Evolutionary conservation across 2,329 filamentous ascomycete genomes (phyloP), one percentile per base, ranked within the genome.

Genomic region (Cladosporium sp.): DNA sequence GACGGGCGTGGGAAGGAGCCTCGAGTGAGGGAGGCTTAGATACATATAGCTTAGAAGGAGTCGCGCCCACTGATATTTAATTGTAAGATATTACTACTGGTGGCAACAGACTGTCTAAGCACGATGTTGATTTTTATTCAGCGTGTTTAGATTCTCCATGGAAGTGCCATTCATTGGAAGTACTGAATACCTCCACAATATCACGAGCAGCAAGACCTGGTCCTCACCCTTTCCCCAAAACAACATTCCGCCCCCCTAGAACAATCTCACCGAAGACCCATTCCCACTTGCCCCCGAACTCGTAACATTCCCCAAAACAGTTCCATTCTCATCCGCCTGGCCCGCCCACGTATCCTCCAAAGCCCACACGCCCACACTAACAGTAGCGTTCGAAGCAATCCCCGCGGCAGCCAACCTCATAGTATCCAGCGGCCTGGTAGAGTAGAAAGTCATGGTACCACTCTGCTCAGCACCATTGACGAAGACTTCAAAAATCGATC

Each of bases 401-500:
- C 67, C 67, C 2, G 61, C 54, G 0, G 70, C 64, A 7, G 53
- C 54, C 1, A 75, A 51, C 13, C 55, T 64, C 52, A 75, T 56
- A 2, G 55, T 58, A 20, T 72, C 70, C 38, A 77, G 52, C 4
- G 69, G 68, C 46, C 68, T 61, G 2, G 67, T 66, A 0, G 79
- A 72, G 59, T 73, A 82, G 57, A 79, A 79, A 0, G 72, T 69
- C 39, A 72, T 69, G 2, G 77, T 80, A 0, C 65, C 78, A 27
- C 67, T 70, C 43, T 73, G 70, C 47, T 75, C 66, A 0, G 78
- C 78, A 1, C 72, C 71, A 50, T 79, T 74, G 22, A 80, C 51
- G 55, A 80, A 81, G 2, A 80, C 64, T 59, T 82, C 79, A 7
- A 79, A 64, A 20, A 82, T 74, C 11, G 69, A 74, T 4, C 77